Evolutionary conservation across 208 protist genomes (phyloP), one percentile per base, ranked within the genome.

Genomic region (Crithidia fasciculata): DNA sequence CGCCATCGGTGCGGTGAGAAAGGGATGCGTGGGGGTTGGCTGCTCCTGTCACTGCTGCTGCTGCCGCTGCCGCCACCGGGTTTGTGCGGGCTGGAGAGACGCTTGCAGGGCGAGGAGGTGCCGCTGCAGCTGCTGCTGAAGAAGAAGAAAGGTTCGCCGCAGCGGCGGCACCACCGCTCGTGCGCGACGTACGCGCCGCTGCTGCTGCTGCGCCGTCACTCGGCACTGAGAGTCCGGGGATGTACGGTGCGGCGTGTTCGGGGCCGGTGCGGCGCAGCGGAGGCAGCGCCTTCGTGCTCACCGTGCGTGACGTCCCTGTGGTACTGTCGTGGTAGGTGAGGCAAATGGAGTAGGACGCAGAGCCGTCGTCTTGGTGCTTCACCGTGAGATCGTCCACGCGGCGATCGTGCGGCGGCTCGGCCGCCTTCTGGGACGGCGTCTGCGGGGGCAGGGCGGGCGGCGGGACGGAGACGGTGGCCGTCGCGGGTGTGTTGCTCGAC

Each of bases 301-400:
- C 81, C 8, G 82, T 89, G n/a, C 82, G 76, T 12, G 75, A 80
- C 10, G 78, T 69, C 4, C 84, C 84, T 16, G 76, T 74, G 44
- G 78, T 59, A 41, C 73, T 80, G 69, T 89, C 87, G 80, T 89
- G 84, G 69, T 92, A 89, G 18, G 80, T 92, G 55, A 92, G 74
- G 36, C 82, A 88, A 45, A 92, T 76, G 47, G 82, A 83, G 65
- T 89, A 89, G 16, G 74, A 69, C 2, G 63, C 73, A 4, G 72
- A 66, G 55, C 81, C 78, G 19, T 82, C 73, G 10, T 72, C 79
- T 36, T 79, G 75, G 57, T 85, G 82, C 50, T 81, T 80, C 59
- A 92, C 87, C 49, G 78, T 82, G 7, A 89, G 61, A 57, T 92
- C 87, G 58, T 89, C 84, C 5, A 88, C 76, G 16, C 84, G 82